Conservation (phyloP, 2,329 filamentous ascomycete genomes). For the Colletotrichum tropicale region DNA sequence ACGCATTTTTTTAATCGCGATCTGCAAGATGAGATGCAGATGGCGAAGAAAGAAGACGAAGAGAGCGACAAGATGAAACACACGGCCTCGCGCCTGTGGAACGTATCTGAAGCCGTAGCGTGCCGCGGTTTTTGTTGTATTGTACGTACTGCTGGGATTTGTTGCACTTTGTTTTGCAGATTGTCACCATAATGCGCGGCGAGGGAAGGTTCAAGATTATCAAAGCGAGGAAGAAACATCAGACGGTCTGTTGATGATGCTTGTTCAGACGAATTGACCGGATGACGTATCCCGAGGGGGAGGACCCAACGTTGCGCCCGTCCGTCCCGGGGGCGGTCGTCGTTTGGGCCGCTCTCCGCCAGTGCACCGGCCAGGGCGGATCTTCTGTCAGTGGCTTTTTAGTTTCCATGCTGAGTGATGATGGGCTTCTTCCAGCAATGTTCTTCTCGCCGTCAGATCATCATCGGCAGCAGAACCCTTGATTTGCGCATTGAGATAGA, state of each 20-base stretch:
- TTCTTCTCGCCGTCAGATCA: neutral
- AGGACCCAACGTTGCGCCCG: neutral
- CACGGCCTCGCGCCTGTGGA: constrained; percentile 7
- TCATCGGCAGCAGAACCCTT: neutral
- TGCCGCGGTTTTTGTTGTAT: neutral
- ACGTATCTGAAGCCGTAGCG: constrained; percentile 7
- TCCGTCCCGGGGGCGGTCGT: neutral
- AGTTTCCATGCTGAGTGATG: neutral
- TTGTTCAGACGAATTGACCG: constrained; percentile 2
- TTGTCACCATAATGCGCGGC: neutral
- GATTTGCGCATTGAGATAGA: neutral
- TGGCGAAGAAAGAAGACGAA: neutral
- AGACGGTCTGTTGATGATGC: neutral
- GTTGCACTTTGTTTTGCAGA: neutral
- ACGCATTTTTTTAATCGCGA: neutral
- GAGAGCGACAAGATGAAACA: neutral
- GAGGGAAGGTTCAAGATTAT: neutral
- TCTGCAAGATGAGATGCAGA: neutral
- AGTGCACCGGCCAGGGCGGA: neutral
- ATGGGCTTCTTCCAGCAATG: neutral
- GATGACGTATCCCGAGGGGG: neutral
- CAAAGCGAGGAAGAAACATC: neutral
- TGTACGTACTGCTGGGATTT: neutral
- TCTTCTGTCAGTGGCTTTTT: neutral
- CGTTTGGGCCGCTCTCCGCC: neutral